phyloP scores from a whole-genome alignment of 805 yeast genomes.

The Wickerhamiella cacticola region DNA sequence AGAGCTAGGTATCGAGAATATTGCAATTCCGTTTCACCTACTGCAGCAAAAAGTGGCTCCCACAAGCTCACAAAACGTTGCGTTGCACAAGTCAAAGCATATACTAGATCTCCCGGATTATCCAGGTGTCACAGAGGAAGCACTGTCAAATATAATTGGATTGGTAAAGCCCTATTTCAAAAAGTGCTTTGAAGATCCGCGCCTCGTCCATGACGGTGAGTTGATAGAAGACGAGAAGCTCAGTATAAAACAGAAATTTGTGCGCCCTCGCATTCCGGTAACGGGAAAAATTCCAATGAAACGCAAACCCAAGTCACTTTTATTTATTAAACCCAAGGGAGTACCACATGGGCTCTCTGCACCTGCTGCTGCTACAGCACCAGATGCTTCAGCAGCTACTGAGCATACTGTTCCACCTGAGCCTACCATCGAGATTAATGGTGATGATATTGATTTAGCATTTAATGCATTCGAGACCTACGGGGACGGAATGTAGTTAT shows the following conservation, averaged over 20 bases:
- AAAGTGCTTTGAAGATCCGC: constrained; percentile 21
- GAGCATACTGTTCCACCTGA: background rate
- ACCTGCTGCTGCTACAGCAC: background rate
- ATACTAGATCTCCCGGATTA: constrained; percentile 42
- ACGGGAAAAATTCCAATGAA: constrained; percentile 59
- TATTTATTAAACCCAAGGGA: constrained; percentile 11
- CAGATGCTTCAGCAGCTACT: background rate
- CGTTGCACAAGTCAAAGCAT: constrained; percentile 22
- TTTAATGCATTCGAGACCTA: constrained; percentile 11
- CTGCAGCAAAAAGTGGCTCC: constrained; percentile 40
- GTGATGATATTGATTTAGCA: constrained; percentile 11
- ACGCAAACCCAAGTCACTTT: constrained; percentile 11
- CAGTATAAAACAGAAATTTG: constrained; percentile 64
- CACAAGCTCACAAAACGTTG: background rate
- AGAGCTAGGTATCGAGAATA: constrained; percentile 73
- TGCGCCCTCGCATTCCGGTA: constrained; percentile 76
- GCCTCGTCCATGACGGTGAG: constrained; percentile 14
- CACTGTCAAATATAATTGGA: constrained; percentile 44
- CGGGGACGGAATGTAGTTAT: constrained; percentile 9
- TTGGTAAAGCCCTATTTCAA: constrained; percentile 44
- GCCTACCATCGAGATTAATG: constrained; percentile 1
- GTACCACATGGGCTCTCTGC: background rate
- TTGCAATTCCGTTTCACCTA: constrained; percentile 81
- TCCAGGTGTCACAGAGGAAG: constrained; percentile 40
- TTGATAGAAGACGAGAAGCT: constrained; percentile 70